Base-by-base conservation (phyloP, 768 basidiomycete species). In the Asterophora lycoperdoides region DNA sequence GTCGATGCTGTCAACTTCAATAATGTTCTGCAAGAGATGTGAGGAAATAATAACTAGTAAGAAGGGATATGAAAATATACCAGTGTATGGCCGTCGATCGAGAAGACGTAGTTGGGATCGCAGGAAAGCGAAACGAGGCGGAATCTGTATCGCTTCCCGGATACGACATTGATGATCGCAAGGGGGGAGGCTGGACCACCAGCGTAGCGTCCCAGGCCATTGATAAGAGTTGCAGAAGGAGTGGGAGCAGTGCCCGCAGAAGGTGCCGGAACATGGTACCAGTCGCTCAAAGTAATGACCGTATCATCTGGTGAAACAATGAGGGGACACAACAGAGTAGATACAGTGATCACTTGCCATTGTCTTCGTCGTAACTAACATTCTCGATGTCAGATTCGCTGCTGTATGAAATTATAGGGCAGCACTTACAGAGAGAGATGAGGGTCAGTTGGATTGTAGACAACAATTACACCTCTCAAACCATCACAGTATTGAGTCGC, bases 81-180 rank as follows among this genome's bases (percentile, higher is more conserved):
- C 51, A 67, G 33, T 36, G 46, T 46, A 53, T 64, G 55, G 53
- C 52, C 41, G 26, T 68, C 61, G 11, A 67, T 53, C 1, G 58
- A 60, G 55, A 67, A 67, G 8, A 42, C 49, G 46, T 56, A 69
- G 34, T 56, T 59, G 5, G 68, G 64, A 17, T 64, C 59, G 51
- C 75, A 74, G 26, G 72, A 68, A 15, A 64, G 61, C 32, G 60
- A 55, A 38, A 77, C 42, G 4, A 81, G 17, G 5, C 79, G 74
- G 62, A 79, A 74, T n/a, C 79, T 68, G 47, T 76, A 68, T 13
- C 77, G 65, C 42, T 60, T 60, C 8, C 69, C 68, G 0, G 41
- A 50, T 2, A 52, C 29, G 11, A 80, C 74, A 29, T 63, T 63
- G 55, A 80, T 62, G 4, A 77, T 65, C 0, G 77, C 52, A 20